Base-by-base conservation (phyloP, 257 asterid species). In the Jacaranda copaia region DNA sequence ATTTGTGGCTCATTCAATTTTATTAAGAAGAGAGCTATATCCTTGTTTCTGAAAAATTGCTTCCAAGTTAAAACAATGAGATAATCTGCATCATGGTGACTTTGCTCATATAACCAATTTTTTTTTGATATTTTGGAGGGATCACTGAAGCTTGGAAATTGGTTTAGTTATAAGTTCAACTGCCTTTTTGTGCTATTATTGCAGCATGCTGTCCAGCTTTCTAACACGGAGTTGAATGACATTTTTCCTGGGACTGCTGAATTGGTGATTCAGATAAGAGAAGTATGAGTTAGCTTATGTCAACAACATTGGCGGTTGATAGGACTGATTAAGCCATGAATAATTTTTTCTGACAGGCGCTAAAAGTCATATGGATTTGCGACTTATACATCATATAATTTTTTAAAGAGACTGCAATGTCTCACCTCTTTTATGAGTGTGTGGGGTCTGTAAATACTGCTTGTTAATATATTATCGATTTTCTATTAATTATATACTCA, bases 171-270 rank as follows among this genome's bases (percentile, higher is more conserved):
- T 79, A 88, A 84, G 89, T 86, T 85, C 97, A 78, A 84, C 92
- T 83, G 86, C 79, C 86, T 81, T 73, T 85, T 89, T 87, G 87
- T 88, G 92, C 88, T 82, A 82, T 84, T 80, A 83, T 87, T 94
- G 95, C 98, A 92, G 94, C 90, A 88, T 77, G 91, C 87, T 82
- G 88, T 83, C 81, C 92, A 85, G 96, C 89, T 77, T 86, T 83
- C 90, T 87, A 90, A 83, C 81, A 32, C 76, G 89, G 92, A 87
- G 91, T 85, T 88, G 87, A 84, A 79, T 90, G 91, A 79, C 93
- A 81, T 83, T 87, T 88, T 88, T 83, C 89, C 84, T 86, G 92
- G 90, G 87, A 88, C 85, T 84, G 95, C 91, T 89, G 94, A 88
- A 84, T 83, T 86, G 94, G 89, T 85, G 95, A 86, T 86, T 87